Conservation (phyloP, 2,329 filamentous ascomycete species). For the Catunica adiposa region DNA sequence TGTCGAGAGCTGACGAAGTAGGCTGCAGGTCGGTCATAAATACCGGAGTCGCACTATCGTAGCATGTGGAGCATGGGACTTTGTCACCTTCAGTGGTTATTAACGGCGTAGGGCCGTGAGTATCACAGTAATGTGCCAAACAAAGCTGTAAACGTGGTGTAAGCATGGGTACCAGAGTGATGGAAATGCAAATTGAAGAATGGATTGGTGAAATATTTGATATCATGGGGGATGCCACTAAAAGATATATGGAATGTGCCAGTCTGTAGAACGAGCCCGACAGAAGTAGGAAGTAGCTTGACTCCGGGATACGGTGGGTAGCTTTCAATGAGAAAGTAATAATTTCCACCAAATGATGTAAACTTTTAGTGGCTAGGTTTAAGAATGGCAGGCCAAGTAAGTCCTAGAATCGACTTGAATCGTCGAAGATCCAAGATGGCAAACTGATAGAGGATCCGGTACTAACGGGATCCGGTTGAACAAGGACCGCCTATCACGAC, state of each 20-base stretch:
- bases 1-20: background rate
- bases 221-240: background rate
- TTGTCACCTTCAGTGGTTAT: constrained; percentile 54
- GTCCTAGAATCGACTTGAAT: too few species aligned
- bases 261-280: too few species aligned
- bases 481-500: background rate
- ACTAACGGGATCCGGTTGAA: background rate
- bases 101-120: constrained; percentile 50
- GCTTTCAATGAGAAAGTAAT: too few species aligned
- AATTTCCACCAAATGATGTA: too few species aligned
- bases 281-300: too few species aligned
- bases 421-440: too few species aligned
- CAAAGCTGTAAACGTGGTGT: constrained; percentile 37
- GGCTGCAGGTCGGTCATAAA: constrained; percentile 4
- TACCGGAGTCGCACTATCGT: constrained; percentile 27
- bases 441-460: background rate
- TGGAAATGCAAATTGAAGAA: background rate
- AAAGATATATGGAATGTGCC: too few species aligned
- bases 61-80: constrained; percentile 42
- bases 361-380: too few species aligned
- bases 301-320: too few species aligned
- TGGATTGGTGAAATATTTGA: background rate
- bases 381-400: too few species aligned
- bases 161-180: constrained; percentile 7
- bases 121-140: constrained; percentile 54